A percentile compares a stretch with the other conserved stretches of the same genome.
These are phyloP conservation scores for Hirsutella thompsonii DNA, from an alignment of 2,329 filamentous ascomycete genomes.

Conservation along the genomic window DNA sequence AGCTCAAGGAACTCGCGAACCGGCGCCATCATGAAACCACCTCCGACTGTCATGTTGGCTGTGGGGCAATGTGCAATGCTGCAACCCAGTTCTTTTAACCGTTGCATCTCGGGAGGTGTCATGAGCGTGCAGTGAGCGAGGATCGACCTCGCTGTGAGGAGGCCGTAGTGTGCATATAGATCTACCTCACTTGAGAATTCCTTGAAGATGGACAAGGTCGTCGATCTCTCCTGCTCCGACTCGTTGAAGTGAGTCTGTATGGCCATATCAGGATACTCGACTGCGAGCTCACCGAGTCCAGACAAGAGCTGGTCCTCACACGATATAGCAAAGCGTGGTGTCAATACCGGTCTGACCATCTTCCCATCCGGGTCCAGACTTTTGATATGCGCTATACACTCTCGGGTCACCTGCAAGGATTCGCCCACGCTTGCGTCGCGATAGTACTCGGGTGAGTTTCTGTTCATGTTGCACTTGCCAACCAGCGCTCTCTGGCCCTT, in stretches of 20 bases:
- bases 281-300: constrained; percentile 41
- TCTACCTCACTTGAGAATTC: constrained; percentile 43
- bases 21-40: constrained; percentile 49
- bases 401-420: constrained; percentile 34
- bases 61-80: constrained; percentile 53
- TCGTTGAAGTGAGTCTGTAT: constrained; percentile 60
- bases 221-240: constrained; percentile 43
- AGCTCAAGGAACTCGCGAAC: constrained; percentile 42
- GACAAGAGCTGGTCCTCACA: constrained; percentile 40
- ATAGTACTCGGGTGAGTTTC: constrained; percentile 41
- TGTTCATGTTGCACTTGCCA: constrained; percentile 50
- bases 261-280: constrained; percentile 31
- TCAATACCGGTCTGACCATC: constrained; percentile 38
- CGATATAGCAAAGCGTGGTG: constrained; percentile 48
- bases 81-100: constrained; percentile 33
- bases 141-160: constrained; percentile 43
- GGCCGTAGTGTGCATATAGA: constrained; percentile 40
- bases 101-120: constrained; percentile 38
- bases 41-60: constrained; percentile 49
- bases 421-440: constrained; percentile 30
- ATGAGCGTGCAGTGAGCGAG: constrained; percentile 56
- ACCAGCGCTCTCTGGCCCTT: constrained; percentile 46
- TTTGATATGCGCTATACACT: constrained; percentile 34
- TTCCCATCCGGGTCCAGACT: constrained; percentile 26
- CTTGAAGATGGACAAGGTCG: constrained; percentile 43